Evolutionary conservation across 371 early-diverging fungal genomes (phyloP).

Genomic region (Syncephalastrum sp.): DNA sequence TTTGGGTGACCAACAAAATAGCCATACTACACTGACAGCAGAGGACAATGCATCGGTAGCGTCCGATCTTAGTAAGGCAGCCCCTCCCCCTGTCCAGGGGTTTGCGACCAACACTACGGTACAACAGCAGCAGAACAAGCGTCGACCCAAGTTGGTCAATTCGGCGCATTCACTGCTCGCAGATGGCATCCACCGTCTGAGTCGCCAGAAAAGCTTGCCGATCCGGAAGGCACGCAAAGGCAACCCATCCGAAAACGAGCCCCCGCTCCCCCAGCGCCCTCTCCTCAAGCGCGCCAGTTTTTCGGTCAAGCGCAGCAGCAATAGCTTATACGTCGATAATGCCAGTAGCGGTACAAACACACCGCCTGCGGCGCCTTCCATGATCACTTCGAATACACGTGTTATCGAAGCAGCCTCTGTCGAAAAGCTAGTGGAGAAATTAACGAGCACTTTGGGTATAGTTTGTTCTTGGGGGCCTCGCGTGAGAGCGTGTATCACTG

Average conservation of each 20-base stretch:
- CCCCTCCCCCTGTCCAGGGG: constrained; percentile 3
- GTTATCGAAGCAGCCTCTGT: constrained; percentile 62
- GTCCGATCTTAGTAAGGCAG: no score
- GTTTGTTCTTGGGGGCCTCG: no score
- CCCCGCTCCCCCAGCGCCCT: neutral
- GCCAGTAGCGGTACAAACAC: constrained; percentile 6
- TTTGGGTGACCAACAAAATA: neutral
- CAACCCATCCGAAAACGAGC: no score
- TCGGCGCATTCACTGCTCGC: constrained; percentile 13
- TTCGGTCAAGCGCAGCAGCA: constrained; percentile 5
- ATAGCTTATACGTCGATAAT: neutral
- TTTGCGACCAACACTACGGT: constrained; percentile 17
- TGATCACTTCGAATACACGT: neutral
- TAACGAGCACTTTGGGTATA: constrained; percentile 63
- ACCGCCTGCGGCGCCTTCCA: no score
- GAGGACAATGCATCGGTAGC: no score
- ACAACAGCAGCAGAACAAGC: constrained; percentile 9
- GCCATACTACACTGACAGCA: neutral
- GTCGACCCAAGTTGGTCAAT: constrained; percentile 15
- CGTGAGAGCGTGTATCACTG: neutral
- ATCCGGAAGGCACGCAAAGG: neutral
- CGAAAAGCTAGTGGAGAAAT: constrained; percentile 61
- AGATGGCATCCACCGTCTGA: constrained; percentile 10
- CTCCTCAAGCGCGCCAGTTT: constrained; percentile 15
- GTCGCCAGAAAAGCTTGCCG: constrained; percentile 16